A percentile compares a stretch with the other conserved stretches of the same genome.
These are phyloP conservation scores for Pezicula carpinea DNA, from an alignment of 2,329 filamentous ascomycete genomes.

Conservation along the genomic window DNA sequence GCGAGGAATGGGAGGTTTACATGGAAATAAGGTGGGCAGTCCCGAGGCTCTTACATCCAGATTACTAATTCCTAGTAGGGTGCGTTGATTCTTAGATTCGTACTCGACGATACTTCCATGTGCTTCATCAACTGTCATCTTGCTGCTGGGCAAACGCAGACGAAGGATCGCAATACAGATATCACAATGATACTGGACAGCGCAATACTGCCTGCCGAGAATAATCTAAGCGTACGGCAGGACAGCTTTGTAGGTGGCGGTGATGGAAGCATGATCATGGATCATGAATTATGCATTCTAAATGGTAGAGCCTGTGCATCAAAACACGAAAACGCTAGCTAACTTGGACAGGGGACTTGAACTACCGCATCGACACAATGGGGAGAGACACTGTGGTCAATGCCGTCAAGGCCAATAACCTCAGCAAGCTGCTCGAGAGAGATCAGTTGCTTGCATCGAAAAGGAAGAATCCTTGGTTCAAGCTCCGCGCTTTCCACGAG, in stretches of 20 bases:
- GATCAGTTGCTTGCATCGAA: constrained; percentile 89
- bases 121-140: constrained; percentile 98
- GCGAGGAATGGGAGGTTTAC: constrained; percentile 88
- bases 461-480: constrained; percentile 84
- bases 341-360: constrained; percentile 61
- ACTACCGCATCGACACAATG: constrained; percentile 98
- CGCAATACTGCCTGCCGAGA: constrained; percentile 66
- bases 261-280: constrained; percentile 89
- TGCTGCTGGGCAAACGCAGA: constrained; percentile 87
- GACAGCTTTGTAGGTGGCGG: constrained; percentile 88
- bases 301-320: constrained; percentile 49
- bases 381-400: constrained; percentile 87
- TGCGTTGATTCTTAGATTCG: constrained; percentile 85
- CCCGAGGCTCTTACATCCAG: not conserved
- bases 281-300: constrained; percentile 94
- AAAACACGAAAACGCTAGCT: too few relatives aligned
- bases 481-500: constrained; percentile 86
- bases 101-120: constrained; percentile 87
- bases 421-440: constrained; percentile 81
- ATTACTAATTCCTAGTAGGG: constrained; percentile 43
- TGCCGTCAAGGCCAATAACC: constrained; percentile 75
- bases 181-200: constrained; percentile 84
- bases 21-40: constrained; percentile 75
- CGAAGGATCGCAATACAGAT: constrained; percentile 87
- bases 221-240: constrained; percentile 60